Conservation (phyloP, 352 stramenopile species). For the Phytophthora brassicae region DNA sequence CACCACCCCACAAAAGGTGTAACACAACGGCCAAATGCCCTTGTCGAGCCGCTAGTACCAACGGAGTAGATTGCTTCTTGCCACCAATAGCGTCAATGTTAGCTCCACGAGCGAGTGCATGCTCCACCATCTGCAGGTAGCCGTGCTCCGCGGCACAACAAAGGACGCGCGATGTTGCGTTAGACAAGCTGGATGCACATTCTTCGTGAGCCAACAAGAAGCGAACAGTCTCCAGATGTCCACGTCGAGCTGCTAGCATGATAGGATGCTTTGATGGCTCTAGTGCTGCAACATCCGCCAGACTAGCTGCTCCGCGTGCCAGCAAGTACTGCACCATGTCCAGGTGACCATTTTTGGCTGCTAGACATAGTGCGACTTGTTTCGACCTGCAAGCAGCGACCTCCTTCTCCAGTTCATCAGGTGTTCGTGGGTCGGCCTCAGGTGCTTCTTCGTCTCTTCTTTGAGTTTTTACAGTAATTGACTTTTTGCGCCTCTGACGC, state of each 20-base stretch:
- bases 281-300: constrained; percentile 25
- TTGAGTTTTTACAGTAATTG: constrained; percentile 25
- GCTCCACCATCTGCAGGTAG: constrained; percentile 55
- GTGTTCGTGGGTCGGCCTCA: constrained; percentile 9
- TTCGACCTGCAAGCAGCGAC: constrained; percentile 26
- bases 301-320: constrained; percentile 16
- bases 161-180: constrained; percentile 43
- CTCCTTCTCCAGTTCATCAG: constrained; percentile 31
- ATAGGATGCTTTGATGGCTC: constrained; percentile 41
- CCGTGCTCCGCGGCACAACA: constrained; percentile 49
- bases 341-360: constrained; percentile 53
- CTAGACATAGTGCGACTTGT: constrained; percentile 44
- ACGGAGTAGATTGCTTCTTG: constrained; percentile 40
- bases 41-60: constrained; percentile 52
- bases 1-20: constrained; percentile 49
- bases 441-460: constrained; percentile 19
- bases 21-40: constrained; percentile 50
- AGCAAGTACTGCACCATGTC: constrained; percentile 56
- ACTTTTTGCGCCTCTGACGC: constrained; percentile 26
- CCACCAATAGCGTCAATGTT: constrained; percentile 36
- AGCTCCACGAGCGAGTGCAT: constrained; percentile 43
- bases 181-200: constrained; percentile 36
- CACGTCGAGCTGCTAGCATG: constrained; percentile 42
- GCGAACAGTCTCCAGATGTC: constrained; percentile 51
- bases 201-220: constrained; percentile 41